Base-by-base conservation (phyloP, 2,329 filamentous ascomycete genomes). In the Talaromyces verruculosus region DNA sequence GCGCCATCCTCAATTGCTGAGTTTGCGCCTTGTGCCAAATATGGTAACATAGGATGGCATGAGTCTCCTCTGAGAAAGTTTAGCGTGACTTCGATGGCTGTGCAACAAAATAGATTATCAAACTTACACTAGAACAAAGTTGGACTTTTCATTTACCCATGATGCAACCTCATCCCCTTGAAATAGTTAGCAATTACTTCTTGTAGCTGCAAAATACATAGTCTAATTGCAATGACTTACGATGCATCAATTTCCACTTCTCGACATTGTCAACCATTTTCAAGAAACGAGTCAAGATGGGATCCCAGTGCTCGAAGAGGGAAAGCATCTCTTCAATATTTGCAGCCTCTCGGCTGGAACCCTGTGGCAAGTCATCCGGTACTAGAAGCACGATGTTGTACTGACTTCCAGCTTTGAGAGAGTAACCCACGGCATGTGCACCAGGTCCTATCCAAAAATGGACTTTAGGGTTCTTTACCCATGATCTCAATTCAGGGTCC, bases 371-470 rank as follows among this genome's bases (percentile, higher is more conserved):
- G 13, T 41, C 22, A 28, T 59, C 33, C 22, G 57, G 57, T 5
- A 41, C 37, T 41, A 59, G 22, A 5, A 59, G 57, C 28, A 59
- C 57, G 6, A 59, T 59, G 57, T 37, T 39, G 37, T 59, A 59
- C 30, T 37, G 30, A 55, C 37, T 33, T 19, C 57, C 33, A 19
- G 57, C 37, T 13, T 41, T 25, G 22, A 59, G 57, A 7, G 37
- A 59, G n/a, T 41, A 41, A 8, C 37, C 59, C 19, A 61, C 39
- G 11, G 57, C 45, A 47, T 47, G 45, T 25, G 45, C 45, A 25
- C 45, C 45, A 0, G 45, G 45, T 6, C 45, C 45, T 5, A 47
- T 47, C 45, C 45, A 47, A 15, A 47, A 47, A 25, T 47, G 45
- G 5, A 22, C 19, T 47, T 47, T 47, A 6, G 45, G 45, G 5